phyloP scores from a whole-genome alignment of 2,329 filamentous ascomycete genomes.

The Fusarium metavorans region DNA sequence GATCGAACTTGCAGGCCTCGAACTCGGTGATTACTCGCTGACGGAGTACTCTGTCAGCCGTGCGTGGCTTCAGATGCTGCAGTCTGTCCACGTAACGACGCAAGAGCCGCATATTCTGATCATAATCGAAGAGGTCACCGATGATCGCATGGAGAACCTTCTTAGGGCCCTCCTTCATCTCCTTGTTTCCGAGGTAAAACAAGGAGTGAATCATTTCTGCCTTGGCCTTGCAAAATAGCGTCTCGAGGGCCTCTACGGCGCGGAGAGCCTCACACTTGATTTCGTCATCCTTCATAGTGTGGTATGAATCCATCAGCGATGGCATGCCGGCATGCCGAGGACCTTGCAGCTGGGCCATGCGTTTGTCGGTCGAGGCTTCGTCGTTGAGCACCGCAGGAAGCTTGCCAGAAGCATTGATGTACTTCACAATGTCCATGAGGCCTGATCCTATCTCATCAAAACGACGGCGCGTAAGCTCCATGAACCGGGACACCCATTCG shows the following conservation, averaged over 20 bases:
- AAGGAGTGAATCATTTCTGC: not conserved
- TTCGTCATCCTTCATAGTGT: not conserved
- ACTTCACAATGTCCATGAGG: not conserved
- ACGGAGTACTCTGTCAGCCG: not conserved
- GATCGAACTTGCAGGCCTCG: not conserved
- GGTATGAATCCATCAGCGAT: not conserved
- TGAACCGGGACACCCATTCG: not conserved
- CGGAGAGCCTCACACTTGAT: not conserved
- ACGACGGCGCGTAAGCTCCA: too few relatives aligned
- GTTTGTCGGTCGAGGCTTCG: not conserved
- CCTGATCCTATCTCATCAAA: not conserved
- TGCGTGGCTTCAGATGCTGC: not conserved
- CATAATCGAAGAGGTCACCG: not conserved
- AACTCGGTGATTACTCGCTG: not conserved
- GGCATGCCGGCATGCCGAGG: not conserved
- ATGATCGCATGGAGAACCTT: not conserved
- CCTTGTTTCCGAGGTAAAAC: not conserved
- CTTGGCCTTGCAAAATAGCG: not conserved
- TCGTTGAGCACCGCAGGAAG: not conserved
- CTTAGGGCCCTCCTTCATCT: not conserved
- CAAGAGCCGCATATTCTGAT: not conserved
- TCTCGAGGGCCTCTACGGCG: not conserved
- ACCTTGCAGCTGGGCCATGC: not conserved
- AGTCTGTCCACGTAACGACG: not conserved
- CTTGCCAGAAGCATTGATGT: not conserved